Base-by-base conservation (phyloP, 2,329 filamentous ascomycete species). In the Penicillium sp. region DNA sequence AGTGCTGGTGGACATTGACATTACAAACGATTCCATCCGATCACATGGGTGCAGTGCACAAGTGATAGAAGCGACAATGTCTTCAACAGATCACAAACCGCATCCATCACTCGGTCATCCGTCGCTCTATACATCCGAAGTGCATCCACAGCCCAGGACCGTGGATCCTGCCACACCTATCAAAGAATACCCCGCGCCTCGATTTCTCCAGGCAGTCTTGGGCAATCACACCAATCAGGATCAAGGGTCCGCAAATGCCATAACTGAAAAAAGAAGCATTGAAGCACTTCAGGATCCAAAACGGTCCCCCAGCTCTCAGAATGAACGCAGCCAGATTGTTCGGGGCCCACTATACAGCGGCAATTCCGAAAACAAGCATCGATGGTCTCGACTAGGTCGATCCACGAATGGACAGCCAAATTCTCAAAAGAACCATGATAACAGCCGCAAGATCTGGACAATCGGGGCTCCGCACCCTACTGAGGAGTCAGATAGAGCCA, bases 361-460 rank as follows among this genome's bases (percentile, higher is more conserved):
- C n/a, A n/a, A n/a, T n/a, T 23, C 28, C 42, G 22, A 43, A 15
- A 20, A 32, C 33, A 10, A 38, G 39, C 18, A 17, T 12, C 34
- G 34, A 17, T 42, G 30, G 33, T 15, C 37, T 10, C 32, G 35
- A 2, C 18, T 47, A 8, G 37, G 35, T 31, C 35, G 15, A 23
- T 34, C 39, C 7, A 7, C 17, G 9, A 45, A 40, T n/a, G 22
- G 17, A n/a, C 27, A 32, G 5, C 17, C 32, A n/a, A 37, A 13
- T 14, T 10, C 11, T 9, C 17, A 20, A n/a, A 30, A 41, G 16
- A 14, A 10, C 28, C 29, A 22, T 20, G 14, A 30, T 15, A 28
- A 34, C 13, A 5, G 6, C 9, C 30, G 13, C 10, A 38, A 32
- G 22, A 20, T 15, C 6, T 27, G 25, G 25, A 13, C 12, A 27